Percentiles rank a stretch among this genome's conserved stretches.
phyloP scores from a whole-genome alignment of 1,284 basidiomycete genomes.

The Pterulicium gracile region DNA sequence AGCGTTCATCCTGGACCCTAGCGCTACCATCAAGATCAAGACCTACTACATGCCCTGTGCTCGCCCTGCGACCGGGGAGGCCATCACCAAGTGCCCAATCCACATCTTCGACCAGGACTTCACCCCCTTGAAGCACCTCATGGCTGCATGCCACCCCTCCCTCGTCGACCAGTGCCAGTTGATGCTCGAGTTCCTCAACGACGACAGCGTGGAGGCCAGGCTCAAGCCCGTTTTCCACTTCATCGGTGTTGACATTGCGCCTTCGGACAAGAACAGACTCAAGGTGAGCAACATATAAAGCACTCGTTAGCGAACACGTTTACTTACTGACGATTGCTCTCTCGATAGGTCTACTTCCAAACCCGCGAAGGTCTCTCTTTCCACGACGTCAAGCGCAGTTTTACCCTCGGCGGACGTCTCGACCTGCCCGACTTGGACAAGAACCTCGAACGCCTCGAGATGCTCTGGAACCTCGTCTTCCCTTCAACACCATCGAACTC shows the following conservation, averaged over 20 bases:
- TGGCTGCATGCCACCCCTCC: conserved; percentile 14
- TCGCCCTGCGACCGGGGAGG: background rate
- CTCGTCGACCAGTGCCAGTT: conserved; percentile 15
- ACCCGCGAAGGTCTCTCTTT: background rate
- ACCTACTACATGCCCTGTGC: background rate
- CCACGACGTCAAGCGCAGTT: background rate
- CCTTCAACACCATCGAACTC: background rate
- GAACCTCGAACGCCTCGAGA: background rate
- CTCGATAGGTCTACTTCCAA: background rate
- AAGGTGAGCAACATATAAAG: conserved; percentile 13
- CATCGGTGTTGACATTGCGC: conserved; percentile 18
- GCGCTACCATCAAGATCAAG: background rate
- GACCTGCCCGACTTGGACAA: background rate
- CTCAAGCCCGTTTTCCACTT: conserved; percentile 17
- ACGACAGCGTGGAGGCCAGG: conserved; percentile 11
- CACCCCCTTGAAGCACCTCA: conserved; percentile 13
- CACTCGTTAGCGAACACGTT: no score
- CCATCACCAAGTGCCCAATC: conserved; percentile 4
- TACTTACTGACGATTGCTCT: no score
- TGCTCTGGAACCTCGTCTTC: background rate
- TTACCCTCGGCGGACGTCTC: background rate
- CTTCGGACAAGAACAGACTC: conserved; percentile 15
- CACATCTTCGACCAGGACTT: conserved; percentile 16
- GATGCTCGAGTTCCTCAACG: conserved; percentile 16
- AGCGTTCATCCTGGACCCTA: background rate